Percentiles rank a stretch among this genome's conserved stretches.
Evolutionary conservation across 768 basidiomycete species (phyloP).

Genomic region (Sarcodon aspratus): DNA sequence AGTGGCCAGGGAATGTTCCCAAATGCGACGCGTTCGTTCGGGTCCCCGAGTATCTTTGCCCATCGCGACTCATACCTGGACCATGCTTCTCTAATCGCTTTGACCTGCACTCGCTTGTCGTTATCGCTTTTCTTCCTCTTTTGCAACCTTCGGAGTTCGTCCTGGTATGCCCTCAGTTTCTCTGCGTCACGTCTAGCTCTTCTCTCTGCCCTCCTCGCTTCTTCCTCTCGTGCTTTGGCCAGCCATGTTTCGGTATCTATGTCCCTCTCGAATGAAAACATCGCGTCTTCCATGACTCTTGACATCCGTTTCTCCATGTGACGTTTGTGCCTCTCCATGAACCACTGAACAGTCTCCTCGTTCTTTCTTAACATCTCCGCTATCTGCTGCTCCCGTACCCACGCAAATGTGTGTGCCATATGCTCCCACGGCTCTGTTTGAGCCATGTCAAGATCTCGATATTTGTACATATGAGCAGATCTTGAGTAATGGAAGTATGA

Average conservation of each 20-base stretch:
- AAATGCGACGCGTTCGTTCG: slow-evolving; percentile 44
- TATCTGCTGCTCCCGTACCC: slow-evolving; percentile 43
- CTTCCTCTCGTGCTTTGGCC: slow-evolving; percentile 25
- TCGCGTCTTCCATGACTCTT: slow-evolving; percentile 13
- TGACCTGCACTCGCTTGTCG: slow-evolving; percentile 29
- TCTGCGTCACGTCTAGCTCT: slow-evolving; percentile 31
- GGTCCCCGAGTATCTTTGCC: slow-evolving; percentile 17
- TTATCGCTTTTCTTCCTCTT: slow-evolving; percentile 29
- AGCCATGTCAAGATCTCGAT: neutral
- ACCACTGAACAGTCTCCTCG: slow-evolving; percentile 54
- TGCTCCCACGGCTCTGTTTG: slow-evolving; percentile 16
- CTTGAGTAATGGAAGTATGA: too few relatives aligned
- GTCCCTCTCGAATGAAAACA: slow-evolving; percentile 24
- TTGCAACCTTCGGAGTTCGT: slow-evolving; percentile 22
- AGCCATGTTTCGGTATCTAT: slow-evolving; percentile 38
- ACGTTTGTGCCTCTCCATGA: slow-evolving; percentile 41
- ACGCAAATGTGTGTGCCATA: slow-evolving; percentile 19
- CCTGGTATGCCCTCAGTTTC: slow-evolving; percentile 26
- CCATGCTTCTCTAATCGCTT: slow-evolving; percentile 46
- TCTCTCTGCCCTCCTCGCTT: slow-evolving; percentile 24
- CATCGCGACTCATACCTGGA: slow-evolving; percentile 53
- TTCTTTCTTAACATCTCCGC: slow-evolving; percentile 29
- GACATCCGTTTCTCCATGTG: slow-evolving; percentile 13
- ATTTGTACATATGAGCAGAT: too few relatives aligned
- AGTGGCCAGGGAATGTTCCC: slow-evolving; percentile 65